Evolutionary conservation across 2,329 filamentous ascomycete genomes (phyloP).

Genomic region (Trichoderma arundinaceum): DNA sequence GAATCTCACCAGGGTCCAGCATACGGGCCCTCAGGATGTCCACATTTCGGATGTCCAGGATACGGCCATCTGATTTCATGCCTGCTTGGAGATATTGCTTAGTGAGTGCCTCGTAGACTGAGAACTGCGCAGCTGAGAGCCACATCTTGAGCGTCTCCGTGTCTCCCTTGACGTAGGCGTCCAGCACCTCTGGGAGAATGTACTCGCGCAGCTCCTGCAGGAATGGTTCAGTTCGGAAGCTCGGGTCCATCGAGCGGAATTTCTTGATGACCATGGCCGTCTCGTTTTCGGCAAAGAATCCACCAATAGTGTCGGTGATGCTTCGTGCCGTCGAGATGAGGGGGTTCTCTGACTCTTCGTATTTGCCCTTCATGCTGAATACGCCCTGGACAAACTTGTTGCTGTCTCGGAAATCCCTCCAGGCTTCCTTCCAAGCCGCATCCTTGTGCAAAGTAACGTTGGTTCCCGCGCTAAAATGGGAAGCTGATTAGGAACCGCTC

Average conservation of each 20-base stretch:
- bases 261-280: constrained; percentile 98
- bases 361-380: constrained; percentile 83
- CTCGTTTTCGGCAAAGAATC: constrained; percentile 98
- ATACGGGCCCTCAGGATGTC: constrained; percentile 83
- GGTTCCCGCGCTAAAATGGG: constrained; percentile 75
- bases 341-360: constrained; percentile 97
- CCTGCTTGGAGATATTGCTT: constrained; percentile 95
- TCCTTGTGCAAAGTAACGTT: constrained; percentile 97
- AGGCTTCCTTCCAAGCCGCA: constrained; percentile 96
- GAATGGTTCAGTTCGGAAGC: constrained; percentile 94
- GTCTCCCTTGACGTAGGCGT: constrained; percentile 98
- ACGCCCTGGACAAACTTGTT: constrained; percentile 87
- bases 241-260: constrained; percentile 93
- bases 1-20: constrained; percentile 83
- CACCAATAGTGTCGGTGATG: constrained; percentile 89
- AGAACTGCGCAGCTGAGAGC: constrained; percentile 95
- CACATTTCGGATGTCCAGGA: constrained; percentile 92
- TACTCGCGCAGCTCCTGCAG: constrained; percentile 95
- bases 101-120: constrained; percentile 94
- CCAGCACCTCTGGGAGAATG: constrained; percentile 94
- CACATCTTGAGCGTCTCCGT: constrained; percentile 88
- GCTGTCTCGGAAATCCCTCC: constrained; percentile 90
- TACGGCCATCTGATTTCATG: constrained; percentile 91
- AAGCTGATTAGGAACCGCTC: constrained; percentile 40
- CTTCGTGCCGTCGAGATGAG: constrained; percentile 90